phyloP scores from a whole-genome alignment of 148 eudicot species.

The Fallopia convolvulus region DNA sequence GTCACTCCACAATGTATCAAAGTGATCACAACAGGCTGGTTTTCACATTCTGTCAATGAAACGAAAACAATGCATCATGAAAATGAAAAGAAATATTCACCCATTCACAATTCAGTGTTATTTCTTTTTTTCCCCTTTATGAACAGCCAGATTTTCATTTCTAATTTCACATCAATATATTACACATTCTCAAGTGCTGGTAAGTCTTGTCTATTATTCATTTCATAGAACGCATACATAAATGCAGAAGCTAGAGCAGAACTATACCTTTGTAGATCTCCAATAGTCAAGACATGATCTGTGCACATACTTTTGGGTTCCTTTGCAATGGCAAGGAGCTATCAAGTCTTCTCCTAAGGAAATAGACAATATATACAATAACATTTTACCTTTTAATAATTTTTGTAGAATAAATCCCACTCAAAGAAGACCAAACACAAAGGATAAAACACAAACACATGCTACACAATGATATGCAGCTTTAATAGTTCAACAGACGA shows the following conservation, averaged over 20 bases:
- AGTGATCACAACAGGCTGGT: neutral
- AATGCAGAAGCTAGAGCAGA: conserved; percentile 1
- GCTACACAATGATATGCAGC: neutral
- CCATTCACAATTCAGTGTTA: neutral
- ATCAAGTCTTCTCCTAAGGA: conserved; percentile 77
- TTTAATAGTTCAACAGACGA: neutral
- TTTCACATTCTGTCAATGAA: neutral
- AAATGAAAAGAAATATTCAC: neutral
- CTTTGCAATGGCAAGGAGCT: conserved; percentile 96
- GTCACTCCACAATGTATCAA: neutral
- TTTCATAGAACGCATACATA: neutral
- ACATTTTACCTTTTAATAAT: neutral
- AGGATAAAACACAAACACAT: conserved; percentile 7
- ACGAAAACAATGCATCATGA: neutral
- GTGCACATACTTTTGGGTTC: conserved; percentile 97
- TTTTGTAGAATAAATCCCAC: neutral
- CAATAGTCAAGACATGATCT: conserved; percentile 97
- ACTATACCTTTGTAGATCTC: conserved; percentile 89
- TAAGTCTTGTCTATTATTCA: neutral
- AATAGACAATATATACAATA: neutral
- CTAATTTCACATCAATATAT: neutral
- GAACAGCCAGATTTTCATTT: neutral
- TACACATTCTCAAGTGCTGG: neutral
- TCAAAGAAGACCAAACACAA: neutral
- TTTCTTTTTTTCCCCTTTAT: neutral